These are phyloP conservation scores for Perkinsus marinus DNA, from an alignment of 169 alveolate species.

Conservation along the genomic window DNA sequence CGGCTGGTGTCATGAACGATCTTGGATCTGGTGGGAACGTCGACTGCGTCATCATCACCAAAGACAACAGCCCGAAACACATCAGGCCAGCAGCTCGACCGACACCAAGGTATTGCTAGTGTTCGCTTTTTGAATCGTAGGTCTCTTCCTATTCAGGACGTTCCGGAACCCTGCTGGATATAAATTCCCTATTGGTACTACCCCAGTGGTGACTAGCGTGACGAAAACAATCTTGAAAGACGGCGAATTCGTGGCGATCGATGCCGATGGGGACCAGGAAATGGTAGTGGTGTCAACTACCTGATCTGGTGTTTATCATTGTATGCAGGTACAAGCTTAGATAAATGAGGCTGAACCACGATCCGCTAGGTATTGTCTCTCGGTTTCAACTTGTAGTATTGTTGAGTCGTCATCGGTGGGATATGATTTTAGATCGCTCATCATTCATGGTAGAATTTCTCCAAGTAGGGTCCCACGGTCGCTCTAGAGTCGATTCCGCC, in stretches of 20 bases:
- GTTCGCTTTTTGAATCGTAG: not conserved
- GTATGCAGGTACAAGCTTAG: not conserved
- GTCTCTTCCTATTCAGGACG: not conserved
- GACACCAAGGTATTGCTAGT: not conserved
- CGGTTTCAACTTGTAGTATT: not conserved
- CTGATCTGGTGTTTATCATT: not conserved
- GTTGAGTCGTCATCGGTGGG: not conserved
- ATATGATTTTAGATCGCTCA: not conserved
- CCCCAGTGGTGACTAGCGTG: not conserved
- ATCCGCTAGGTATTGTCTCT: not conserved
- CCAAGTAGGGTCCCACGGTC: not conserved
- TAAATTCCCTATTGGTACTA: not conserved
- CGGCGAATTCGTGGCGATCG: not conserved
- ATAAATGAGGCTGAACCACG: not conserved
- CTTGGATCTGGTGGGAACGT: slow-evolving; percentile 91
- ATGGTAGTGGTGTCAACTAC: not conserved
- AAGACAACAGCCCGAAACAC: slow-evolving; percentile 19
- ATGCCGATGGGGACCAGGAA: not conserved
- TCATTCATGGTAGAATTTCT: no score
- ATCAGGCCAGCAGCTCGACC: not conserved
- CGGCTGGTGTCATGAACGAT: slow-evolving; percentile 92
- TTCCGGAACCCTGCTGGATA: not conserved
- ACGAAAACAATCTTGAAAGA: not conserved
- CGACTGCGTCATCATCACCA: slow-evolving; percentile 73
- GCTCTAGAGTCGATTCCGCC: not conserved